Evolutionary conservation across 495 filamentous ascomycete species (phyloP), one percentile per base, ranked within the genome.

Genomic region (Evernia prunastri): DNA sequence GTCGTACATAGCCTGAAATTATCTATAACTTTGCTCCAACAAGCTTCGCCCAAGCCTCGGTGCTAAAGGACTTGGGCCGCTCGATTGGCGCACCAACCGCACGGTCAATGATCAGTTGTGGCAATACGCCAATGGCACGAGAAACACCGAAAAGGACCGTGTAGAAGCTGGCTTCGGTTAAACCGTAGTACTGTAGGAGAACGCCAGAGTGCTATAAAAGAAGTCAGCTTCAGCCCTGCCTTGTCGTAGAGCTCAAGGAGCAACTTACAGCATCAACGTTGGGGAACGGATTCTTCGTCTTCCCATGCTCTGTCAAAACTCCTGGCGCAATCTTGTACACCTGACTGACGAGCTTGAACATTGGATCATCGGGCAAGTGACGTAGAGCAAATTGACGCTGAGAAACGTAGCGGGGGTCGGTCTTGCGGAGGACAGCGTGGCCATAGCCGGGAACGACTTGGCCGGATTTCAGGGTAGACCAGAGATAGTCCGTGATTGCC

Each of bases 331-430:
- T 97, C 88, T 98, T 97, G 87, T 96, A 97, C 68, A 97, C 93
- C 81, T 97, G 92, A 85, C 87, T 91, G 80, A 98, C 94, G 63
- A 98, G 87, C 84, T 97, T 89, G 90, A 96, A 98, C 91, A 98
- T 96, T 68, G 91, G 90, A 82, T 96, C 92, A 75, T 94, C 83
- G 71, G 92, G 90, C 74, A 97, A 89, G 75, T 93, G 86, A 80
- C 86, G 87, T 69, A 90, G 89, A 60, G 94, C 94, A 70, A 98
- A 98, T 71, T 91, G 89, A 78, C 94, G 90, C 83, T 97, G 94
- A 66, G 93, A 94, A 72, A 89, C 87, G 86, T 97, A 98, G 73
- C 94, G 93, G 72, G 94, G 94, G 76, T 98, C 94, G 63, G 94
- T 97, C 90, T 97, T 96, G 81, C 94, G 92, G 69, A 98, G 91